Base-by-base conservation (phyloP, 768 basidiomycete genomes). In the Boletus subparvulus region DNA sequence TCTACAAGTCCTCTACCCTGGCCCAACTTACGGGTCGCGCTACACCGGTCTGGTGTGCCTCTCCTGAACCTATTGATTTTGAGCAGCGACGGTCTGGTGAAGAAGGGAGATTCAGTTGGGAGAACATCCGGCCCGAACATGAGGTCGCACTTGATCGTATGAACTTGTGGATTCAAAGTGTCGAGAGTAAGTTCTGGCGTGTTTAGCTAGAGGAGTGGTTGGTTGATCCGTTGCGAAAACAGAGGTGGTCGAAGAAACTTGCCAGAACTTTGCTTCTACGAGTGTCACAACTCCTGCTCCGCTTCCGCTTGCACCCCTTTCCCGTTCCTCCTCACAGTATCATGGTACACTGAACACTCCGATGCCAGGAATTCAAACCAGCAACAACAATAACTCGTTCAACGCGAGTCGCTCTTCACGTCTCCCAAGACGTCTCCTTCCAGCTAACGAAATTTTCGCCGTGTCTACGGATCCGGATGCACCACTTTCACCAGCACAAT, bases 211-310 rank as follows among this genome's bases (percentile, higher is more conserved):
- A 55, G 45, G 11, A 21, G 36, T 1, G 6, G 32, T 24, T 24
- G 6, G 16, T n/a, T 63, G 43, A 51, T 59, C 51, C n/a, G 3
- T 56, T 45, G 24, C 10, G 17, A 49, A 30, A 59, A 48, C 69
- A 92, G 90, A 83, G 75, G 90, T 92, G 16, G 87, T 92, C 8
- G 87, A 91, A 65, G 92, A 92, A 63, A 85, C 90, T 14, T 79
- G 86, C 41, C 83, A 87, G 66, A 87, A 81, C 54, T 92, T 93
- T 64, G 86, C 83, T 28, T 80, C 82, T 10, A 76, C 75, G 0
- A 75, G 73, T 24, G 75, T 68, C 62, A 69, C 77, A 39, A 71
- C 78, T 30, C 78, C 86, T 43, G 85, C 86, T 11, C 79, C 88
- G 14, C 80, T 90, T 28, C 88, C 89, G 1, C 73, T 86, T 16